These are phyloP conservation scores for Didymella arachidicola DNA, from an alignment of 2,329 filamentous ascomycete genomes.

Conservation along the genomic window DNA sequence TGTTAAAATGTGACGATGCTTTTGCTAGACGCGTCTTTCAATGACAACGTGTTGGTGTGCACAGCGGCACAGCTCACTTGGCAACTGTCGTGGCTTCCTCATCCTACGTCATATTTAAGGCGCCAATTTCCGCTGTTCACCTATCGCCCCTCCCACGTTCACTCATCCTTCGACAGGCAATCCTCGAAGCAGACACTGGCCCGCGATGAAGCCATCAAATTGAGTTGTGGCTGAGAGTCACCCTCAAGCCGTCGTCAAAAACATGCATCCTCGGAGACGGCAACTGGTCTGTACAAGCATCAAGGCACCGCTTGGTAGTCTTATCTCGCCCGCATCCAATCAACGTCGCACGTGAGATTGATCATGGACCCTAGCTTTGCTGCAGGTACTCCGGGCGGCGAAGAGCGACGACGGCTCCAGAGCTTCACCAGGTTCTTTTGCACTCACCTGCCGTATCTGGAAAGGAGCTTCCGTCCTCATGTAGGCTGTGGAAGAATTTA, in stretches of 20 bases:
- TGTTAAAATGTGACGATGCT: not conserved
- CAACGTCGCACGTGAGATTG: constrained; percentile 39
- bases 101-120: constrained; percentile 4
- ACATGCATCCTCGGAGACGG: constrained; percentile 26
- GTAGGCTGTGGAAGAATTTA: constrained; percentile 19
- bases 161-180: not conserved
- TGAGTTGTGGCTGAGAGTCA: constrained; percentile 14
- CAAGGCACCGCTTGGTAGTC: constrained; percentile 27
- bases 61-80: constrained; percentile 3
- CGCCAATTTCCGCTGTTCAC: constrained; percentile 7
- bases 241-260: constrained; percentile 2
- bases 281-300: constrained; percentile 29
- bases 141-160: constrained; percentile 27
- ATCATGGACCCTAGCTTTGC: constrained; percentile 27
- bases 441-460: constrained; percentile 44
- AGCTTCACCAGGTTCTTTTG: constrained; percentile 13
- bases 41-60: not conserved
- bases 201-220: constrained; percentile 4
- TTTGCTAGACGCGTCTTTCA: not conserved
- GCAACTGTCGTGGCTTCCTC: not conserved
- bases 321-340: constrained; percentile 43
- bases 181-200: constrained; percentile 10
- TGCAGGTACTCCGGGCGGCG: constrained; percentile 42
- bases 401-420: constrained; percentile 21
- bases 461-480: constrained; percentile 36